Percentiles rank a stretch among this genome's conserved stretches.
These are phyloP conservation scores for Ceraceosorus bombacis DNA, from an alignment of 1,284 basidiomycete genomes.

Conservation along the genomic window DNA sequence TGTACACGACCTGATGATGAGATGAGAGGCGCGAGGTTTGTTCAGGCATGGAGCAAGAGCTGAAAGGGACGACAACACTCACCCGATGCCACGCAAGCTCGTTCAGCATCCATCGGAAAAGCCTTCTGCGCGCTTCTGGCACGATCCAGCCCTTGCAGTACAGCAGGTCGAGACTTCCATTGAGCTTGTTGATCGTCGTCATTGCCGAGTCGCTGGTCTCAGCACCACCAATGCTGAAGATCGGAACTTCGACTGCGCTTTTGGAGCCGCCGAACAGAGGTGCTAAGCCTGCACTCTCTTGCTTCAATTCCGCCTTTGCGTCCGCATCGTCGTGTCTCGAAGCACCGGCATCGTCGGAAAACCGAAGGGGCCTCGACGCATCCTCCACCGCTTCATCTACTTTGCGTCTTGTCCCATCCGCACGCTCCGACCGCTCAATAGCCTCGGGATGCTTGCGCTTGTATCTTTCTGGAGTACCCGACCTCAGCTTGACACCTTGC, in stretches of 20 bases:
- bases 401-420: background rate
- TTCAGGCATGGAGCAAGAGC: too few relatives aligned
- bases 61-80: too few relatives aligned
- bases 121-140: constrained; percentile 2
- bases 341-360: background rate
- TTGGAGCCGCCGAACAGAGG: background rate
- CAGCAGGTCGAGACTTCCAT: constrained; percentile 16
- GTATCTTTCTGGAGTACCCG: background rate
- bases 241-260: background rate
- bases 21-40: too few relatives aligned
- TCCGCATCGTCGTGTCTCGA: background rate
- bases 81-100: constrained; percentile 18
- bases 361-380: background rate
- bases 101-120: constrained; percentile 12
- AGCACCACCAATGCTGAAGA: background rate
- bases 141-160: constrained; percentile 14
- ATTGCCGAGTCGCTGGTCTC: background rate
- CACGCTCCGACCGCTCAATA: background rate
- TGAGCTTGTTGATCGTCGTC: constrained; percentile 8
- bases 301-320: background rate
- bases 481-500: background rate
- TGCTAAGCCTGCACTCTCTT: background rate
- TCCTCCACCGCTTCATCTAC: background rate
- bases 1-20: constrained; percentile 12
- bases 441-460: background rate